These are phyloP conservation scores for Aureobasidium subglaciale DNA, from an alignment of 2,329 filamentous ascomycete genomes.

Conservation along the genomic window DNA sequence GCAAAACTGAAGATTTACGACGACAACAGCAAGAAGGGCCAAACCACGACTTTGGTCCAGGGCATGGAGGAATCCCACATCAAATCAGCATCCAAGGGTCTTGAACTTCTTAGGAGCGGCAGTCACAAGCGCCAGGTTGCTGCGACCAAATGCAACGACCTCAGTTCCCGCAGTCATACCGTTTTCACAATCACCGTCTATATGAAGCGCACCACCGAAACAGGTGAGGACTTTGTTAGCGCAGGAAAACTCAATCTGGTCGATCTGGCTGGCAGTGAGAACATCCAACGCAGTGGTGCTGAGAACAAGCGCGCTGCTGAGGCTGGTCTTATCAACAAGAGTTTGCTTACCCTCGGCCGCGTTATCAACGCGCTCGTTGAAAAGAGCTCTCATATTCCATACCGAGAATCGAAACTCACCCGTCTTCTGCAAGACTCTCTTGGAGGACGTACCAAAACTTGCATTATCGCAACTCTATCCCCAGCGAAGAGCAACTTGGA, in stretches of 20 bases:
- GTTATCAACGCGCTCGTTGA: slow-evolving; percentile 98
- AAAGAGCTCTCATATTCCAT: slow-evolving; percentile 79
- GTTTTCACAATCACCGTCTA: slow-evolving; percentile 94
- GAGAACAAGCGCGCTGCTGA: slow-evolving; percentile 97
- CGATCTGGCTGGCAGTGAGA: slow-evolving; percentile 93
- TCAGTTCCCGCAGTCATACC: slow-evolving; percentile 94
- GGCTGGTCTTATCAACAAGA: slow-evolving; percentile 97
- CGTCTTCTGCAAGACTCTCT: slow-evolving; percentile 92
- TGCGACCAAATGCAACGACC: slow-evolving; percentile 98
- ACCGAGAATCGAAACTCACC: slow-evolving; percentile 92
- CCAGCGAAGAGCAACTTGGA: slow-evolving; percentile 92
- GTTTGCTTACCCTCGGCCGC: slow-evolving; percentile 82
- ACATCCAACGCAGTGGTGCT: slow-evolving; percentile 91
- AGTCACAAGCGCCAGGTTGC: slow-evolving; percentile 96
- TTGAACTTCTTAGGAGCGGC: slow-evolving; percentile 80
- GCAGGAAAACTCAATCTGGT: slow-evolving; percentile 94
- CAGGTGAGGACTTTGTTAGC: slow-evolving; percentile 82
- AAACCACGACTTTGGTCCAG: slow-evolving; percentile 80
- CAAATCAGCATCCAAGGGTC: slow-evolving; percentile 73
- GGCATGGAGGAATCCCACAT: slow-evolving; percentile 98
- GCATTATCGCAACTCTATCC: slow-evolving; percentile 95
- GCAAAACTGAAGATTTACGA: slow-evolving; percentile 93
- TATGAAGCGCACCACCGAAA: slow-evolving; percentile 71
- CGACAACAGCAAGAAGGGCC: slow-evolving; percentile 78
- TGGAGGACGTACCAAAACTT: slow-evolving; percentile 92